Percentiles rank a stretch among this genome's conserved stretches.
These are phyloP conservation scores for Metschnikowia hibisci DNA, from an alignment of 805 yeast genomes.

Conservation along the genomic window DNA sequence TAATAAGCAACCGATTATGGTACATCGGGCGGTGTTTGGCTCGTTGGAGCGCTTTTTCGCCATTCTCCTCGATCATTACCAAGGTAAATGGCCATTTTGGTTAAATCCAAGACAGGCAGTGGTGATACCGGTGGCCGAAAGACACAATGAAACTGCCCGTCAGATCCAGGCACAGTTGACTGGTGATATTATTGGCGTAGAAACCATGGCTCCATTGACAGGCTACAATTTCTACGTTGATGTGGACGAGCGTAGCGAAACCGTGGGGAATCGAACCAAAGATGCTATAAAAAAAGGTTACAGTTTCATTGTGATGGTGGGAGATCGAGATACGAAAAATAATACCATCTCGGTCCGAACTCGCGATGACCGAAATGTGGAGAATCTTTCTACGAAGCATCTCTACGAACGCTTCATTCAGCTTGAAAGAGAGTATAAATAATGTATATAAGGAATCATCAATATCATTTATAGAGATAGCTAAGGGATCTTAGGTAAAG, in stretches of 20 bases:
- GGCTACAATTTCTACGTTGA: constrained; percentile 69
- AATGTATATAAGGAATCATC: not conserved
- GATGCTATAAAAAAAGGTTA: constrained; percentile 74
- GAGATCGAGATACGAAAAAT: constrained; percentile 71
- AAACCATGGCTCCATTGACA: constrained; percentile 50
- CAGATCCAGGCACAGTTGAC: constrained; percentile 41
- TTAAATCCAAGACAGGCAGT: constrained; percentile 86
- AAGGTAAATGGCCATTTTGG: constrained; percentile 98
- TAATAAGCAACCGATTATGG: constrained; percentile 77
- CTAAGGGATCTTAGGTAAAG: no score
- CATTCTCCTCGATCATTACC: constrained; percentile 79
- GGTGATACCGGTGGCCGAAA: constrained; percentile 71
- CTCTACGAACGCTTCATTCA: constrained; percentile 50
- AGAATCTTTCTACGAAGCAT: constrained; percentile 45
- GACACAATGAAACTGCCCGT: constrained; percentile 55
- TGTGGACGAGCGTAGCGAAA: constrained; percentile 67
- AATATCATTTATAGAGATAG: no score
- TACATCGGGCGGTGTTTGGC: constrained; percentile 94
- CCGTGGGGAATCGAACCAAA: constrained; percentile 76
- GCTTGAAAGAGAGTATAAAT: constrained; percentile 50
- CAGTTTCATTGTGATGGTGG: constrained; percentile 77
- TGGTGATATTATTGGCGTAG: constrained; percentile 38
- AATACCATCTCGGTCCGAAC: constrained; percentile 63
- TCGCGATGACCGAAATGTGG: constrained; percentile 45
- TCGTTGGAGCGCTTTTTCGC: constrained; percentile 92